phyloP scores from a whole-genome alignment of 768 basidiomycete species.

The Strobilomyces echinocephalus region DNA sequence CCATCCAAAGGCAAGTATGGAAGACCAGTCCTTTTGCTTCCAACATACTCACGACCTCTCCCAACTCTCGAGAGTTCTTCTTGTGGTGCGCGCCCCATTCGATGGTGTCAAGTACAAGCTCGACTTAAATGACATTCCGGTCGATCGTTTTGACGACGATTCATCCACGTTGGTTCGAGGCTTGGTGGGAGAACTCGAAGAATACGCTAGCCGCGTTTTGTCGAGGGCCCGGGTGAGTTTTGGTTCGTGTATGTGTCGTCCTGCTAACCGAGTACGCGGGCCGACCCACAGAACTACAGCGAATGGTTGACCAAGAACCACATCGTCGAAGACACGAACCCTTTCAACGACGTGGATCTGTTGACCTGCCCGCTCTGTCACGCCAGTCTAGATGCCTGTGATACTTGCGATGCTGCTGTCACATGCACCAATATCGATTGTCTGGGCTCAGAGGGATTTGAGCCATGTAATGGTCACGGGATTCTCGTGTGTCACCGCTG shows the following conservation, averaged over 20 bases:
- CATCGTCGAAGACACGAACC: not conserved
- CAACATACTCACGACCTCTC: not conserved
- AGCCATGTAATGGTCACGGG: not conserved
- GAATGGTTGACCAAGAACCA: not conserved
- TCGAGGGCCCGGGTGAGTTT: not conserved
- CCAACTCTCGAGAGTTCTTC: not conserved
- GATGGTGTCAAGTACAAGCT: not conserved
- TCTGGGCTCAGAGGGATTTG: not conserved
- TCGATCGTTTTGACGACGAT: not conserved
- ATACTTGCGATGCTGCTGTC: not conserved
- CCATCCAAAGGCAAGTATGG: too few species aligned
- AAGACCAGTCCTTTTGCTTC: not conserved
- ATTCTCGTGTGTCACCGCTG: not conserved
- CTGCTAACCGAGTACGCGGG: not conserved
- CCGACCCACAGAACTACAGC: not conserved
- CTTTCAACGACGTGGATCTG: not conserved
- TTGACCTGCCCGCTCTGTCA: conserved; percentile 4
- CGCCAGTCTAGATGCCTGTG: not conserved
- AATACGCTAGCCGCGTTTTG: not conserved
- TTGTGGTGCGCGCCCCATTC: not conserved
- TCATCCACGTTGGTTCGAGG: not conserved
- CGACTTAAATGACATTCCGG: not conserved
- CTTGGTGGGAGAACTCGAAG: not conserved
- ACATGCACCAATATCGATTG: not conserved
- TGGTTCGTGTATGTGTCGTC: not conserved